Conservation (phyloP, 2,329 filamentous ascomycete genomes). For the Paecilomyces variotii region DNA sequence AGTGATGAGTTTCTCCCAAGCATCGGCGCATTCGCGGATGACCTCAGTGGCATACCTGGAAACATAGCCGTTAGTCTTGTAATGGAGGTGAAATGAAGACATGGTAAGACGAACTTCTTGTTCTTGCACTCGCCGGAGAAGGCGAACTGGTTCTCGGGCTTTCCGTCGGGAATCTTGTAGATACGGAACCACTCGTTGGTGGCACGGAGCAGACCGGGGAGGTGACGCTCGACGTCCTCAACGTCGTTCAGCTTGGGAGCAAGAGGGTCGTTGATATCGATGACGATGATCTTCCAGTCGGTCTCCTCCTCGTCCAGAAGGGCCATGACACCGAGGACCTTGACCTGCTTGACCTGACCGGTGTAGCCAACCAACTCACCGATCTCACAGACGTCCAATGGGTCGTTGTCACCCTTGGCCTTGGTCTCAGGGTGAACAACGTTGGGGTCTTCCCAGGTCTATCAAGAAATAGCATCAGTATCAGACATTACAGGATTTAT, state of each 20-base stretch:
- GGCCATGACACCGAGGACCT: slow-evolving; percentile 98
- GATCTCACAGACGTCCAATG: slow-evolving; percentile 98
- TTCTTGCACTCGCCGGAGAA: slow-evolving; percentile 99
- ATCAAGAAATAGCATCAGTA: not conserved
- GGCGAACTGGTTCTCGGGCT: slow-evolving; percentile 99
- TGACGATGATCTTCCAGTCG: slow-evolving; percentile 99
- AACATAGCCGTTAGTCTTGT: slow-evolving; percentile 2
- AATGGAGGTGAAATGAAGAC: not conserved
- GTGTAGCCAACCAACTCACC: slow-evolving; percentile 94
- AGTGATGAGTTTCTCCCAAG: slow-evolving; percentile 92
- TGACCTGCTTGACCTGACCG: slow-evolving; percentile 99
- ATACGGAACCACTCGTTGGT: slow-evolving; percentile 99
- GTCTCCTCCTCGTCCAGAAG: slow-evolving; percentile 99
- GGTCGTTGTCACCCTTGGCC: slow-evolving; percentile 99
- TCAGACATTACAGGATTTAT: not conserved
- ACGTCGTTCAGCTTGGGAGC: slow-evolving; percentile 96
- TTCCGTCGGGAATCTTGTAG: slow-evolving; percentile 99
- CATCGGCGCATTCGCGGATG: slow-evolving; percentile 89
- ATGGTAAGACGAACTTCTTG: slow-evolving; percentile 60
- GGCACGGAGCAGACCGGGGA: slow-evolving; percentile 90
- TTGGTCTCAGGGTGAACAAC: slow-evolving; percentile 95
- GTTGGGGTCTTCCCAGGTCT: slow-evolving; percentile 99
- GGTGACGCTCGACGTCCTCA: slow-evolving; percentile 97
- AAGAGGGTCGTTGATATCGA: slow-evolving; percentile 95
- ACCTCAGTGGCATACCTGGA: slow-evolving; percentile 84